A percentile compares a stretch with the other conserved stretches of the same genome.
These are phyloP conservation scores for Heliocybe sulcata DNA, from an alignment of 1,284 basidiomycete species.

Conservation along the genomic window DNA sequence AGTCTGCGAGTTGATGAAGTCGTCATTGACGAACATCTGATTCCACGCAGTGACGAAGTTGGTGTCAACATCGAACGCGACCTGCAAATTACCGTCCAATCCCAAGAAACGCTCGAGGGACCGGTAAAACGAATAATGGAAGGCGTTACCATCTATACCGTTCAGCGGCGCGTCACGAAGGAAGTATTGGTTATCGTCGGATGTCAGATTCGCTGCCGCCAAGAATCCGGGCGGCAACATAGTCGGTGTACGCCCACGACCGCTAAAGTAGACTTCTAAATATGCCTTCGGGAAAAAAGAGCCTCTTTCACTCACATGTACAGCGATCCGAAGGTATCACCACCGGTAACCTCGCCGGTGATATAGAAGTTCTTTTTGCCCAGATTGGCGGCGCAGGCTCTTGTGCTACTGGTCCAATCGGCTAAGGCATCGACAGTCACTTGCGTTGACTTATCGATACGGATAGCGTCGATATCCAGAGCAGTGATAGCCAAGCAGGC, in stretches of 20 bases:
- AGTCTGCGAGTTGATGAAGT: slow-evolving; percentile 71
- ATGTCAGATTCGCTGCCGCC: slow-evolving; percentile 60
- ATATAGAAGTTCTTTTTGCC: slow-evolving; percentile 87
- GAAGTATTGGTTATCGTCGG: slow-evolving; percentile 65
- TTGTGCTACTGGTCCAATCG: slow-evolving; percentile 66
- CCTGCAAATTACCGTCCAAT: slow-evolving; percentile 88
- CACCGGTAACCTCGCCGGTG: slow-evolving; percentile 90
- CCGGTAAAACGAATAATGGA: slow-evolving; percentile 92
- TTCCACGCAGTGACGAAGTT: slow-evolving; percentile 88
- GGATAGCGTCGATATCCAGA: slow-evolving; percentile 86
- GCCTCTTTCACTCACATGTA: slow-evolving; percentile 55
- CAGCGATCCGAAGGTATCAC: slow-evolving; percentile 81
- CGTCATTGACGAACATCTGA: slow-evolving; percentile 81
- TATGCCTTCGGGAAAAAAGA: neutral
- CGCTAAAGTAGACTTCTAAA: slow-evolving; percentile 32
- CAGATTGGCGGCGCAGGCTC: slow-evolving; percentile 61
- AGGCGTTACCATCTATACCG: slow-evolving; percentile 73
- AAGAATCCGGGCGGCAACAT: slow-evolving; percentile 59
- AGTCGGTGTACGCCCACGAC: slow-evolving; percentile 77
- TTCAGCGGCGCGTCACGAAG: slow-evolving; percentile 57
- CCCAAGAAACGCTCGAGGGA: slow-evolving; percentile 77
- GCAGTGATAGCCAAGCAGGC: slow-evolving; percentile 81
- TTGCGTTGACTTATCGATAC: slow-evolving; percentile 91
- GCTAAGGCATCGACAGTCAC: slow-evolving; percentile 78
- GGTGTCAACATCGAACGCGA: slow-evolving; percentile 73